phyloP scores from a whole-genome alignment of 148 eudicot genomes.

The Gaultheria prostrata region DNA sequence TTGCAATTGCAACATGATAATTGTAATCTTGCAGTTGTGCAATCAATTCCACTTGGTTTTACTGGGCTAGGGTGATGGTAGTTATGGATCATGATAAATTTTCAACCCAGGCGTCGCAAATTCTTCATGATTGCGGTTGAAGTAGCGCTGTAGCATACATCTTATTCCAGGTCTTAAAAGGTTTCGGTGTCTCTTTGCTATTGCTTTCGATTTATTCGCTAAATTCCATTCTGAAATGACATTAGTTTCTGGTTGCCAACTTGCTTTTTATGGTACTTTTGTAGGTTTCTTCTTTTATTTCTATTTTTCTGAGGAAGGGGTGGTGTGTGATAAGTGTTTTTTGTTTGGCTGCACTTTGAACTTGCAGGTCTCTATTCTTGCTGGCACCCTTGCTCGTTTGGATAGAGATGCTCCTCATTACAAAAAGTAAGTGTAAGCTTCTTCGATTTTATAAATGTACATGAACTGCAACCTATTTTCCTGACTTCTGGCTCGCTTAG shows the following conservation, averaged over 20 bases:
- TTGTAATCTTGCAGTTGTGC: not conserved
- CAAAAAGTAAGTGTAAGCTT: slow-evolving; percentile 64
- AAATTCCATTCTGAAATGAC: not conserved
- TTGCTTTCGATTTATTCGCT: not conserved
- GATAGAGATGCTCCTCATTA: slow-evolving; percentile 99
- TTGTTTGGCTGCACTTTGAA: slow-evolving; percentile 20
- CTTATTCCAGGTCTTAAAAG: not conserved
- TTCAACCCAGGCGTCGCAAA: not conserved
- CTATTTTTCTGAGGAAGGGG: no score
- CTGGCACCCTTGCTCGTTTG: slow-evolving; percentile 96
- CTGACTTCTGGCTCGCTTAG: not conserved
- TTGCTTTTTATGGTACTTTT: not conserved
- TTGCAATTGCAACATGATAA: not conserved
- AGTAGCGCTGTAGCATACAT: not conserved
- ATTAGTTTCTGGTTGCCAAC: not conserved
- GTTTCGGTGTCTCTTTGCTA: not conserved
- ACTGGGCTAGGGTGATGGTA: not conserved
- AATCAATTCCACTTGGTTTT: slow-evolving; percentile 12
- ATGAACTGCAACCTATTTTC: not conserved
- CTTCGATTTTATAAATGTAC: slow-evolving; percentile 1
- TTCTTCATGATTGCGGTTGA: not conserved
- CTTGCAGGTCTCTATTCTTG: slow-evolving; percentile 91
- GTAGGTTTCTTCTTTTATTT: not conserved
- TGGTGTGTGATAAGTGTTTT: not conserved
- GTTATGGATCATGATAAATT: not conserved